Conservation (phyloP, 371 early-diverging fungal species). For the Apophysomyces trapeziformis region DNA sequence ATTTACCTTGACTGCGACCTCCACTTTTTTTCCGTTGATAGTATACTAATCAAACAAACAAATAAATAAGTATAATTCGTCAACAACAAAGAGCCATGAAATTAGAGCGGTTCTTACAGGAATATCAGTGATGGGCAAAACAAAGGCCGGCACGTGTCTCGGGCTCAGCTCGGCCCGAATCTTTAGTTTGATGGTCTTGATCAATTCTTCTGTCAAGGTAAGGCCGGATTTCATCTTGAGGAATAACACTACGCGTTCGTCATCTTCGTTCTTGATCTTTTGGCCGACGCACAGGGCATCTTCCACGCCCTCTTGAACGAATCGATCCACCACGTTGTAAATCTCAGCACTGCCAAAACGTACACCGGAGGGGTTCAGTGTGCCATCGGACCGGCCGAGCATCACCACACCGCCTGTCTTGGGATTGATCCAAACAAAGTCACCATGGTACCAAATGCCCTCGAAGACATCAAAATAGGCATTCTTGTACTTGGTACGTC, state of each 20-base stretch:
- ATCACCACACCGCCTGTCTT: slow-evolving; percentile 93
- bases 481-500: slow-evolving; percentile 72
- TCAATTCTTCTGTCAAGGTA: slow-evolving; percentile 48
- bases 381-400: slow-evolving; percentile 96
- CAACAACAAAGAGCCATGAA: background rate
- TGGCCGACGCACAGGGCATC: slow-evolving; percentile 83
- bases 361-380: slow-evolving; percentile 94
- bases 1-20: slow-evolving; percentile 88
- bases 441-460: slow-evolving; percentile 94
- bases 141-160: slow-evolving; percentile 92
- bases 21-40: slow-evolving; percentile 96
- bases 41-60: slow-evolving; percentile 70
- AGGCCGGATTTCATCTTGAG: slow-evolving; percentile 69
- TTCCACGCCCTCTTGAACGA: slow-evolving; percentile 50
- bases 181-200: slow-evolving; percentile 64
- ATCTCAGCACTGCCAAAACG: slow-evolving; percentile 96
- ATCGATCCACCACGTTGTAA: slow-evolving; percentile 86
- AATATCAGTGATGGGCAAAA: slow-evolving; percentile 82
- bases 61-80: background rate
- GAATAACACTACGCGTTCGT: slow-evolving; percentile 94
- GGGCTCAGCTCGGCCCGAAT: slow-evolving; percentile 90
- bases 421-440: slow-evolving; percentile 86
- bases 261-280: slow-evolving; percentile 70
- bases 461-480: slow-evolving; percentile 91
- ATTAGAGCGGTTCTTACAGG: slow-evolving; percentile 61